Evolutionary conservation across 441 rosid species (phyloP).

Genomic region (Gossypium trilobum): DNA sequence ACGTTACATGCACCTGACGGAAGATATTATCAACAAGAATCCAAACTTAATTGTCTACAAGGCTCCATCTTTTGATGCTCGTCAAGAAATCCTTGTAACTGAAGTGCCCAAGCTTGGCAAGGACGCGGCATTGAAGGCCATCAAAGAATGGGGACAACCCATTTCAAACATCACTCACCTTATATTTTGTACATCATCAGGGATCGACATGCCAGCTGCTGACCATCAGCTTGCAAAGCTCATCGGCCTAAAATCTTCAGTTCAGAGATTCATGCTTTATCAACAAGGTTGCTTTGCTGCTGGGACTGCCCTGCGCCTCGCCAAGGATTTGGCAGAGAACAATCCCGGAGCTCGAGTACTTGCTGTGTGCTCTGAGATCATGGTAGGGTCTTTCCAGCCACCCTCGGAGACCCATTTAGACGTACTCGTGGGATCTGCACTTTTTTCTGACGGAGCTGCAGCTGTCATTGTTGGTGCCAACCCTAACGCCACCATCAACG

Average conservation of each 20-base stretch:
- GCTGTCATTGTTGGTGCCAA: background rate
- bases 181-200: conserved; percentile 43
- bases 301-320: conserved; percentile 12
- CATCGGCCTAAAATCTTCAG: conserved; percentile 42
- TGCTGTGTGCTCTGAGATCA: background rate
- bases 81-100: conserved; percentile 31
- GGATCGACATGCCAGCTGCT: conserved; percentile 53
- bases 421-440: background rate
- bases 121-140: conserved; percentile 35
- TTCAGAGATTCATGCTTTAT: conserved; percentile 46
- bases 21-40: conserved; percentile 26
- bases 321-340: background rate
- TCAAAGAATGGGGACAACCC: conserved; percentile 40
- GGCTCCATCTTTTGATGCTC: conserved; percentile 32
- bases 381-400: background rate
- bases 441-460: background rate
- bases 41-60: conserved; percentile 26
- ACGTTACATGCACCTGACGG: conserved; percentile 34
- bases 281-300: conserved; percentile 39
- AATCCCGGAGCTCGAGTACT: background rate
- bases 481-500: background rate
- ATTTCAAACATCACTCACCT: conserved; percentile 39
- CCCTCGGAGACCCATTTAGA: background rate
- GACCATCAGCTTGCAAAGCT: conserved; percentile 51
- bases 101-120: conserved; percentile 37